Conservation (phyloP, 2,329 filamentous ascomycete genomes). For the Lachnellula occidentalis region DNA sequence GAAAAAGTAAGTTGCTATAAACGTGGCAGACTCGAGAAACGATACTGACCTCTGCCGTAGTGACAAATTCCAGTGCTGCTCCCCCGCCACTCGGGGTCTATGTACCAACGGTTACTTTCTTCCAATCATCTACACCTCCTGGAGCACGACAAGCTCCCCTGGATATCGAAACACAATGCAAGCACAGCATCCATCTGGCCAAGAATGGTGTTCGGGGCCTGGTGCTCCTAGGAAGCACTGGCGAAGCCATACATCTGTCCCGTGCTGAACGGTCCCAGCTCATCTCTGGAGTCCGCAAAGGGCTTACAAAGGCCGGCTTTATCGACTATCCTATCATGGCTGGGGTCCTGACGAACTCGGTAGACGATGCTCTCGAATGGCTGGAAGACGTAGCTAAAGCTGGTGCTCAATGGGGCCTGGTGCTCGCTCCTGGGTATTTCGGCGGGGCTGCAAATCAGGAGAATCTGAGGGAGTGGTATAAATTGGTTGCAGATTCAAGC, state of each 20-base stretch:
- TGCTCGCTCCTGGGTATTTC: slow-evolving; percentile 60
- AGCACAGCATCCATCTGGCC: slow-evolving; percentile 53
- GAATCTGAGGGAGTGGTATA: slow-evolving; percentile 55
- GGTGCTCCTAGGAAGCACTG: slow-evolving; percentile 56
- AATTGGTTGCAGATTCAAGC: slow-evolving; percentile 50
- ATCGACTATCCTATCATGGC: slow-evolving; percentile 53
- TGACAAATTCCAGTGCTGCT: background rate
- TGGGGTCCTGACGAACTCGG: slow-evolving; percentile 48
- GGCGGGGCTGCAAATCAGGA: slow-evolving; percentile 49
- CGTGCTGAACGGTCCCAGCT: slow-evolving; percentile 47
- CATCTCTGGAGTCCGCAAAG: slow-evolving; percentile 47
- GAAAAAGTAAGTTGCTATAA: background rate
- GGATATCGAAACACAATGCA: slow-evolving; percentile 49
- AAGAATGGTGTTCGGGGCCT: slow-evolving; percentile 52
- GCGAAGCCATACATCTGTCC: slow-evolving; percentile 56
- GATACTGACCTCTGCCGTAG: background rate
- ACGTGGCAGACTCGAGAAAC: background rate
- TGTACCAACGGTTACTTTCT: slow-evolving; percentile 56
- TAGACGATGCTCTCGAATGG: slow-evolving; percentile 51
- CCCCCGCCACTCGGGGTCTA: slow-evolving; percentile 44
- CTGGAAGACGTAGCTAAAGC: slow-evolving; percentile 43
- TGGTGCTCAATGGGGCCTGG: slow-evolving; percentile 58
- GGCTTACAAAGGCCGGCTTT: slow-evolving; percentile 48
- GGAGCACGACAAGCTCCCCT: slow-evolving; percentile 32
- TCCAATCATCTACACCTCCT: slow-evolving; percentile 26